Evolutionary conservation across 208 protist genomes (phyloP).

Genomic region (Entamoeba nuttalli): DNA sequence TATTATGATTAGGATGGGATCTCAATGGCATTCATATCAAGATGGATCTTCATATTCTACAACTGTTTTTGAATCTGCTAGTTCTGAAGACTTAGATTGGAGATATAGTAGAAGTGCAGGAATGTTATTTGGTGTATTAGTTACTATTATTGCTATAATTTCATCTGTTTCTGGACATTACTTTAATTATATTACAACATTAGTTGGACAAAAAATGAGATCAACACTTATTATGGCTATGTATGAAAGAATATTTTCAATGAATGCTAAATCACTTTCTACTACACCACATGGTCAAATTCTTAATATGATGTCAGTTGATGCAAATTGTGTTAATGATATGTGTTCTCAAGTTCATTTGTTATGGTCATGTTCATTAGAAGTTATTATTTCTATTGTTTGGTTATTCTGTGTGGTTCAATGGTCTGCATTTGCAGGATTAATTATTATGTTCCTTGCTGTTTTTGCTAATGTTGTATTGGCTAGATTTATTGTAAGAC

Average conservation of each 20-base stretch:
- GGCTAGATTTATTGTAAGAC: neutral
- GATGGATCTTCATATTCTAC: too few relatives aligned
- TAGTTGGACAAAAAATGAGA: neutral
- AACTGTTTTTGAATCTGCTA: neutral
- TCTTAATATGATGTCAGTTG: conserved; percentile 44
- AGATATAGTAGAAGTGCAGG: neutral
- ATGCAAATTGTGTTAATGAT: conserved; percentile 26
- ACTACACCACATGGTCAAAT: conserved; percentile 37
- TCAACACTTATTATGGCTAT: neutral
- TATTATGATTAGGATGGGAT: neutral
- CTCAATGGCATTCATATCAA: neutral
- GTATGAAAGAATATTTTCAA: neutral
- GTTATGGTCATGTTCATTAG: conserved; percentile 33
- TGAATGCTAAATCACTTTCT: neutral
- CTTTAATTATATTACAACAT: neutral
- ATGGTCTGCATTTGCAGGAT: conserved; percentile 30
- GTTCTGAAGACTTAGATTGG: neutral
- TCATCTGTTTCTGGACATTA: neutral
- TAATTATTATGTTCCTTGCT: conserved; percentile 37
- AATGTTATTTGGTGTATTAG: neutral
- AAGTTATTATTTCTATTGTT: conserved; percentile 37
- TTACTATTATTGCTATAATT: neutral
- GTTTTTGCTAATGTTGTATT: conserved; percentile 31
- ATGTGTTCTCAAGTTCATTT: conserved; percentile 29
- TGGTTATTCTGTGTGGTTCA: conserved; percentile 37